Conservation (phyloP, 495 filamentous ascomycete species). For the Xylaria intraflava region DNA sequence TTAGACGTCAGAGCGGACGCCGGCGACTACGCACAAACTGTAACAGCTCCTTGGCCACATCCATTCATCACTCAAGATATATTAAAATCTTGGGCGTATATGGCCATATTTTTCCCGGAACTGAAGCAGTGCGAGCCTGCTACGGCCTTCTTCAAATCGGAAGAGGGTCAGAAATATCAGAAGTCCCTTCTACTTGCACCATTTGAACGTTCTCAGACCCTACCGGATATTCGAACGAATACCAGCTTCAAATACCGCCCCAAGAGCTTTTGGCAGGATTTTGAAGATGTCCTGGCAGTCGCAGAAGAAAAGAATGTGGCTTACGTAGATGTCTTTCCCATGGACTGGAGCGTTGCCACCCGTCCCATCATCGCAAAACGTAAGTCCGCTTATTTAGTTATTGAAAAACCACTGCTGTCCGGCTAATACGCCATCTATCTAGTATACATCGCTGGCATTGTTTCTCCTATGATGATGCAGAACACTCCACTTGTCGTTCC, state of each 20-base stretch:
- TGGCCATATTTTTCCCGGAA: conserved; percentile 38
- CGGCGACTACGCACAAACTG: conserved; percentile 16
- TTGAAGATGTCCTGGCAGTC: conserved; percentile 17
- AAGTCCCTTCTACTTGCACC: conserved; percentile 34
- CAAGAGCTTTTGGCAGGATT: conserved; percentile 34
- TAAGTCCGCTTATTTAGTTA: conserved; percentile 8
- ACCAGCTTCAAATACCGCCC: conserved; percentile 29
- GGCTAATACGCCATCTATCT: conserved; percentile 2
- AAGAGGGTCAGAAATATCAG: conserved; percentile 27
- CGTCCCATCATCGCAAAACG: conserved; percentile 38
- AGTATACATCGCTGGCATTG: conserved; percentile 42
- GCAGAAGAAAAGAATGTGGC: conserved; percentile 8
- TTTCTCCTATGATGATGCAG: conserved; percentile 24
- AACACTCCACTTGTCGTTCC: conserved; percentile 18
- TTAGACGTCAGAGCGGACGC: conserved; percentile 27
- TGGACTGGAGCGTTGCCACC: conserved; percentile 32
- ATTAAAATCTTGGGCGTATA: conserved; percentile 32
- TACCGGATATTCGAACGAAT: conserved; percentile 27
- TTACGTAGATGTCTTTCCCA: conserved; percentile 22
- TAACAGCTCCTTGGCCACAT: conserved; percentile 27
- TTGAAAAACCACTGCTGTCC: background rate
- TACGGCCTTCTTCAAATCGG: conserved; percentile 25
- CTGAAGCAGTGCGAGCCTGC: conserved; percentile 20
- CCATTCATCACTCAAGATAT: conserved; percentile 37
- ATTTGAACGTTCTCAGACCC: conserved; percentile 26